Percentiles rank a stretch among this genome's conserved stretches.
Evolutionary conservation across 257 asterid genomes (phyloP).

Genomic region (Nicotiana benthamiana): DNA sequence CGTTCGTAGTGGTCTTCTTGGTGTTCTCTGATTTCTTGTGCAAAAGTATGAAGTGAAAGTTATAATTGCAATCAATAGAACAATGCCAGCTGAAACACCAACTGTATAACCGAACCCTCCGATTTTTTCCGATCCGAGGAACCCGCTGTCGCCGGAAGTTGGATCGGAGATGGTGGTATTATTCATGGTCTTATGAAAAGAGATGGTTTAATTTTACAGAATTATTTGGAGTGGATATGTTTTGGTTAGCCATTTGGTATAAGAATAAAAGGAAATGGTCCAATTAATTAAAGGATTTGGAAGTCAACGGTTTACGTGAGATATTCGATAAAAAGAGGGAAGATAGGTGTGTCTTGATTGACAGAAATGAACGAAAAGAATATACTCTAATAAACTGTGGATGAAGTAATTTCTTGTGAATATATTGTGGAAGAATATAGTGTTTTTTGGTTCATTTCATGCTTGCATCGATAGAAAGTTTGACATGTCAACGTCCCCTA

Average conservation of each 20-base stretch:
- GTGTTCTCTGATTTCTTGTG: conserved; percentile 30
- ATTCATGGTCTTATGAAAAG: conserved; percentile 24
- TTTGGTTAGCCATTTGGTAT: conserved; percentile 23
- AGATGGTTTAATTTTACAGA: not conserved
- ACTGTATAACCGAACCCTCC: conserved; percentile 83
- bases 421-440: not conserved
- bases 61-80: conserved; percentile 65
- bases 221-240: not conserved
- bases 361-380: not conserved
- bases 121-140: conserved; percentile 38
- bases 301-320: conserved; percentile 3
- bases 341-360: not conserved
- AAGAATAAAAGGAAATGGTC: conserved; percentile 3
- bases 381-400: not conserved
- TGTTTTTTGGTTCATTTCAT: not conserved
- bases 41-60: conserved; percentile 71
- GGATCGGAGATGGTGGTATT: conserved; percentile 13
- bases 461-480: not conserved
- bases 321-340: not conserved
- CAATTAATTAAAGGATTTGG: not conserved
- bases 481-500: not conserved
- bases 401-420: not conserved
- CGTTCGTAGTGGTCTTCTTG: not conserved
- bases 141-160: conserved; percentile 27
- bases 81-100: conserved; percentile 74